Base-by-base conservation (phyloP, 140 eudicot species). In the Ambrosia hybrid region DNA sequence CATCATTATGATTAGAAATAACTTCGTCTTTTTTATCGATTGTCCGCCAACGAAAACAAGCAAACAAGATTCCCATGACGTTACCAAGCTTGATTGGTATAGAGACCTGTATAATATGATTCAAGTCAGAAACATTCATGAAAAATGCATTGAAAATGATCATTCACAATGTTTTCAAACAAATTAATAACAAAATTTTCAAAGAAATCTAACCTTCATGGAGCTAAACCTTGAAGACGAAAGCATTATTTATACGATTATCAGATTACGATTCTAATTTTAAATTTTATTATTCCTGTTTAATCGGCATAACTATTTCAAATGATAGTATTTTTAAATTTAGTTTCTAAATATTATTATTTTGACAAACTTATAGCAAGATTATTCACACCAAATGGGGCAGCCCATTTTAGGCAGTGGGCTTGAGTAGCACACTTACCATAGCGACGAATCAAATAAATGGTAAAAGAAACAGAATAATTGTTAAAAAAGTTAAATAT, bases 61-160 rank as follows among this genome's bases (percentile, higher is more conserved):
- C 48, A 15, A 68, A 68, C 63, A 68, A 68, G 12, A 62, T 55
- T 67, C 80, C 80, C 80, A 75, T 75, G 51, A 13, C 51, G 11
- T 43, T 57, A 43, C 57, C 60, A 63, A 56, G 60, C 17, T 11
- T 51, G 10, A 26, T 21, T 46, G 3, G 13, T 43, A 5, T 39
- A 39, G 30, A 21, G 30, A 39, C 6, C 45, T 39, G 45, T 39
- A 39, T 4, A 39, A 39, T 4, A 39, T 39, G 6, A 7, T 39
- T 39, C 45, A 39, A 39, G 45, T 39, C 62, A 57, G 5, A 57
- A 57, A 8, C 53, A 4, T 7, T 7, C 45, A 39, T 39, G 6
- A 39, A 39, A 39, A 39, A 4, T 39, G 45, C 45, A 4, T 39
- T 68, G 10, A 21, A 53, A 15, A 65, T 2, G n/a, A 21, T 17